A percentile compares a stretch with the other conserved stretches of the same genome.
Evolutionary conservation across 116 monocot species (phyloP).

Genomic region (Dioscorea cayenensis): DNA sequence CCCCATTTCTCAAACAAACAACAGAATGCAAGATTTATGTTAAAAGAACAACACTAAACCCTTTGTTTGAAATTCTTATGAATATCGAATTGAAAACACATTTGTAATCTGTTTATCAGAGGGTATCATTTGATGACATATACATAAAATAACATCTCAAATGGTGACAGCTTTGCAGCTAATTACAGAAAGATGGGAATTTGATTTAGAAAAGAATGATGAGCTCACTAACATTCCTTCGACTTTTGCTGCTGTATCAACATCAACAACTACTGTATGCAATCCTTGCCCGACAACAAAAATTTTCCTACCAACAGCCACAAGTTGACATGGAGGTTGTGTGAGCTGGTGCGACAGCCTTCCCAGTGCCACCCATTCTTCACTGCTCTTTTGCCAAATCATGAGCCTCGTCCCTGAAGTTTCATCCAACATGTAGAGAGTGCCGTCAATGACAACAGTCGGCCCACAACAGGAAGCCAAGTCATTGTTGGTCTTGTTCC

Average conservation of each 20-base stretch:
- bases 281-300: constrained; percentile 35
- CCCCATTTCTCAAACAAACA: too few species aligned
- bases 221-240: constrained; percentile 19
- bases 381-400: constrained; percentile 22
- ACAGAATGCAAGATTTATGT: too few species aligned
- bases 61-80: too few species aligned
- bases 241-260: constrained; percentile 21
- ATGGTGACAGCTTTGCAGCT: constrained; percentile 16
- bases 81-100: too few species aligned
- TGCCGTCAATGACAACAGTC: constrained; percentile 20
- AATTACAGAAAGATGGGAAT: constrained; percentile 7
- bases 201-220: constrained; percentile 8
- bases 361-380: constrained; percentile 30
- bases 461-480: constrained; percentile 28
- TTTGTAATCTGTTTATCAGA: too few species aligned
- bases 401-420: constrained; percentile 24
- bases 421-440: constrained; percentile 44
- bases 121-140: neutral
- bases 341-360: constrained; percentile 29
- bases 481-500: constrained; percentile 9
- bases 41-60: too few species aligned
- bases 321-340: constrained; percentile 38
- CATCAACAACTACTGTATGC: constrained; percentile 17
- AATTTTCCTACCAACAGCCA: constrained; percentile 33
- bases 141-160: neutral